phyloP scores from a whole-genome alignment of 2,329 filamentous ascomycete genomes.

The Lecanicillium sp. region DNA sequence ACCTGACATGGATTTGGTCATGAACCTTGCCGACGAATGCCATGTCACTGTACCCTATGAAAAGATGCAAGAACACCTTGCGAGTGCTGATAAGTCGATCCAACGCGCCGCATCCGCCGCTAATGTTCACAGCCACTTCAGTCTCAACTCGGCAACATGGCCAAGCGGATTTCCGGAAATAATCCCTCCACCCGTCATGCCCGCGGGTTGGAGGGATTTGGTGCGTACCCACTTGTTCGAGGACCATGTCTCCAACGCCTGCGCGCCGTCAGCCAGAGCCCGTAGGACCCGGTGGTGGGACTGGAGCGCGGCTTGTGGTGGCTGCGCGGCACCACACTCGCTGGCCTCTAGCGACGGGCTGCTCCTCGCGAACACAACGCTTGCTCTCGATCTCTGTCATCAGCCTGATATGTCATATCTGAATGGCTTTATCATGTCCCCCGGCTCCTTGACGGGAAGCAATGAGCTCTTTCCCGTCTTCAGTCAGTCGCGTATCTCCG shows the following conservation, averaged over 20 bases:
- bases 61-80: conserved; percentile 40
- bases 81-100: conserved; percentile 50
- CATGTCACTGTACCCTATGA: conserved; percentile 51
- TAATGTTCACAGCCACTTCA: conserved; percentile 9
- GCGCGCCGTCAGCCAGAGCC: conserved; percentile 38
- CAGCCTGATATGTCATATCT: conserved; percentile 39
- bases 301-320: conserved; percentile 22
- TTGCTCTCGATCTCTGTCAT: conserved; percentile 45
- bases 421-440: conserved; percentile 43
- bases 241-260: conserved; percentile 29
- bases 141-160: conserved; percentile 7
- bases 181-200: conserved; percentile 2
- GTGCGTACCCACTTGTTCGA: conserved; percentile 24
- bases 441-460: conserved; percentile 43
- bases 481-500: conserved; percentile 44
- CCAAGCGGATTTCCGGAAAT: conserved; percentile 11
- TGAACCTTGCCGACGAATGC: conserved; percentile 65
- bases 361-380: conserved; percentile 47
- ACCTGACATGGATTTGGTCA: conserved; percentile 71
- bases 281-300: conserved; percentile 32
- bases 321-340: conserved; percentile 28
- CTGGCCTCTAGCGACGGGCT: conserved; percentile 19
- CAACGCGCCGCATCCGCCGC: conserved; percentile 18
- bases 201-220: conserved; percentile 12
- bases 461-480: conserved; percentile 46